Conservation (phyloP, 225 moss, liverwort and hornwort genomes). For the Asterella californica region DNA sequence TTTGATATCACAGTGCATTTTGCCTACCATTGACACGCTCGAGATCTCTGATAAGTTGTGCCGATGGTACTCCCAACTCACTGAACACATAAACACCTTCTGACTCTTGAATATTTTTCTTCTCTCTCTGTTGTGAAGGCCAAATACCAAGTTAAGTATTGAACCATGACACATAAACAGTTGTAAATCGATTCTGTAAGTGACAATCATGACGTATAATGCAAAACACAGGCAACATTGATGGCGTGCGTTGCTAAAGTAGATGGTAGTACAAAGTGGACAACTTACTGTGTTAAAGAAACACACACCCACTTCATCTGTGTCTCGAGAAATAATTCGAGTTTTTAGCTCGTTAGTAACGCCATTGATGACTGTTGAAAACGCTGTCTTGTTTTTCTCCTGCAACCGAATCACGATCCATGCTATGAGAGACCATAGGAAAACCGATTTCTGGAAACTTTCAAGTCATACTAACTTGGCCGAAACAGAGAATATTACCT, state of each 20-base stretch:
- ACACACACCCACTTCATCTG: conserved; percentile 96
- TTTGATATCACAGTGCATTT: neutral
- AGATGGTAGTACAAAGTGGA: neutral
- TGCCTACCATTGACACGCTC: conserved; percentile 54
- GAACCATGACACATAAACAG: neutral
- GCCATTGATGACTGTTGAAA: conserved; percentile 69
- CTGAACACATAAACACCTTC: conserved; percentile 85
- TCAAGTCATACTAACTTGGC: neutral
- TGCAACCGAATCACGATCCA: conserved; percentile 27
- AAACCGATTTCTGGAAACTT: neutral
- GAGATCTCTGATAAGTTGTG: conserved; percentile 75
- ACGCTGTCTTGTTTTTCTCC: conserved; percentile 49
- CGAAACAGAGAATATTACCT: conserved; percentile 40
- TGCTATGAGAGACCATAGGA: neutral
- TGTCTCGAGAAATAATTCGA: conserved; percentile 80
- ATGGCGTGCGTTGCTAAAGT: neutral
- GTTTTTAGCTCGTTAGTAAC: conserved; percentile 72
- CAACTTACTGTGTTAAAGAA: conserved; percentile 84
- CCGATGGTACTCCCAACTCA: conserved; percentile 77
- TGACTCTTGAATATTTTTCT: conserved; percentile 90
- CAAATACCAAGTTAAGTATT: neutral
- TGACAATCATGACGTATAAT: neutral
- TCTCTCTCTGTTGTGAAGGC: conserved; percentile 52
- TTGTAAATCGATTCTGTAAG: neutral
- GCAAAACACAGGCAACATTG: neutral